Evolutionary conservation across 257 asterid species (phyloP), one percentile per base, ranked within the genome.

Genomic region (Salvia splendens): DNA sequence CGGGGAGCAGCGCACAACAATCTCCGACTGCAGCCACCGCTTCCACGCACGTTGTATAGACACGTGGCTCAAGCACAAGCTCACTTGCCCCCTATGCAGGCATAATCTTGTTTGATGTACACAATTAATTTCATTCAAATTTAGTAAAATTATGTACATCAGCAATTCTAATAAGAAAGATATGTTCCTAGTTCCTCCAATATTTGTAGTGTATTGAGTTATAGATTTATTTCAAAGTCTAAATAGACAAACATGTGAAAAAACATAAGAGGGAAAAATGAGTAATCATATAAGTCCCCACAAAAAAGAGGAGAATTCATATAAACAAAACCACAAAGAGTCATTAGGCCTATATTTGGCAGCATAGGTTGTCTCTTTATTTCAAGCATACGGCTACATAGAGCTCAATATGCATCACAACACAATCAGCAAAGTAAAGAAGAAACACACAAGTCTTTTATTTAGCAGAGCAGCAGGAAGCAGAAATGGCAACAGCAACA

Each of bases 351-450:
- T 51, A 67, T 69, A 67, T 8, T 58, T 68, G 65, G 54, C 65
- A 48, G 7, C 61, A 33, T 54, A 45, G 58, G 61, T 75, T 50
- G 11, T 50, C 46, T 60, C 49, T 64, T 73, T 78, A 78, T 78
- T 70, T 35, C 9, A 61, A 70, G 73, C 72, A 65, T 53, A 58
- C 16, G 73, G 71, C 42, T 59, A 60, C 12, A 14, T 46, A 16
- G 14, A 16, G 32, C 46, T 42, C 64, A 45, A 46, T 33, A 70
- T 65, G 76, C 79, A 7, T 4, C 1, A 33, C 12, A 58, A 62
- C 56, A 63, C 51, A 70, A 55, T 56, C 68, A 45, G 32, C 43
- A 38, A 38, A 38, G 10, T 6, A 9, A 6, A 38, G 43, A 38
- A 38, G 10, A 38, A 20, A 38, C 61, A 56, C 53, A 59, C 76